These are phyloP conservation scores for Termitomyces sp. DNA, from an alignment of 768 basidiomycete species.

Conservation along the genomic window DNA sequence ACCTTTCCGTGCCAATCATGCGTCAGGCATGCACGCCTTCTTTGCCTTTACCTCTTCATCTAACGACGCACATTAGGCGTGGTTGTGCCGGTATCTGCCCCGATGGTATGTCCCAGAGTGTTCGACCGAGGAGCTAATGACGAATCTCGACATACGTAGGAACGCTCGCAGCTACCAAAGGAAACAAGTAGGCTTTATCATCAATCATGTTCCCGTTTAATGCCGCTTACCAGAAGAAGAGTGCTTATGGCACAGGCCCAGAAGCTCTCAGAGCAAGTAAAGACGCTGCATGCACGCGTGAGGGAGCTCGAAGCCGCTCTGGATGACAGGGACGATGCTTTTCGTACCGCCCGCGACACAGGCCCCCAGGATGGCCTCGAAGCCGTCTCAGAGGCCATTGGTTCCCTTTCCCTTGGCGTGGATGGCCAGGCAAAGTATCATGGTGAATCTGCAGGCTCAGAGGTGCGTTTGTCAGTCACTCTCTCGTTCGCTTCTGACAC, in stretches of 20 bases:
- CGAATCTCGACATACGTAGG: constrained; percentile 22
- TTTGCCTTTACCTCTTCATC: not conserved
- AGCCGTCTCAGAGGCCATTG: constrained; percentile 33
- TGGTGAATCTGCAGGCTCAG: constrained; percentile 43
- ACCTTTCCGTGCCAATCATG: constrained; percentile 52
- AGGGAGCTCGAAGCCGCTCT: constrained; percentile 42
- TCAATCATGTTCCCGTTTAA: not conserved
- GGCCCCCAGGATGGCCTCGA: constrained; percentile 17
- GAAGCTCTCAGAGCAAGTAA: constrained; percentile 41
- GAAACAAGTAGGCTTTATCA: constrained; percentile 39
- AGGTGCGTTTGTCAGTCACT: constrained; percentile 25
- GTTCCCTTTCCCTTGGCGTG: constrained; percentile 42
- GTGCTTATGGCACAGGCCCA: constrained; percentile 48
- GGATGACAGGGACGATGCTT: not conserved
- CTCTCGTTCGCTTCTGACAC: not conserved
- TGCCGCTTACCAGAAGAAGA: constrained; percentile 18
- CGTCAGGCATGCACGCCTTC: constrained; percentile 22
- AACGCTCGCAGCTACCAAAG: constrained; percentile 47
- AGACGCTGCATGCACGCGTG: constrained; percentile 32
- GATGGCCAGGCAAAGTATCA: constrained; percentile 47
- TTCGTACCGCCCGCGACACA: constrained; percentile 7
- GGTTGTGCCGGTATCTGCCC: constrained; percentile 50
- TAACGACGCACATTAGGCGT: constrained; percentile 22
- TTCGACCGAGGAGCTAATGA: not conserved
- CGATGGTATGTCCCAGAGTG: constrained; percentile 26